These are phyloP conservation scores for Onygenales sp. DNA, from an alignment of 2,329 filamentous ascomycete genomes.

Conservation along the genomic window DNA sequence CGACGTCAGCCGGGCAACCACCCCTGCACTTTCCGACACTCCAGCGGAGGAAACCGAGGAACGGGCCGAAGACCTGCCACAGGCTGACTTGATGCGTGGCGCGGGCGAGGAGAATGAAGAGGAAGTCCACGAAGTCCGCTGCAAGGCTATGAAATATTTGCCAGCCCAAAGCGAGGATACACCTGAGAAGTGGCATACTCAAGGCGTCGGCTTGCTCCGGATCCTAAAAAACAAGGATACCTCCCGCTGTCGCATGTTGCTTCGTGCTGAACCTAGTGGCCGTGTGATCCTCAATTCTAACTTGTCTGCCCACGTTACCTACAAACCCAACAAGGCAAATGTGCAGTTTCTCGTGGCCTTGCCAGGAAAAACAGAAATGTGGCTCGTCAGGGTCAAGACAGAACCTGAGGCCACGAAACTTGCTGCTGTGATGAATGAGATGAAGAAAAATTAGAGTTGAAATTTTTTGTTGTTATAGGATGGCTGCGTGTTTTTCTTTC, in stretches of 20 bases:
- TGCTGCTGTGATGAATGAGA: constrained; percentile 33
- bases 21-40: constrained; percentile 36
- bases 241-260: constrained; percentile 55
- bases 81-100: constrained; percentile 59
- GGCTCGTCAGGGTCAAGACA: constrained; percentile 62
- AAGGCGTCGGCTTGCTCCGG: constrained; percentile 63
- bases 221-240: constrained; percentile 65
- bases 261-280: constrained; percentile 67
- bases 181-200: constrained; percentile 50
- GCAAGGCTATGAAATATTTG: constrained; percentile 57
- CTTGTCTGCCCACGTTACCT: constrained; percentile 52
- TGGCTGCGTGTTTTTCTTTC: not conserved
- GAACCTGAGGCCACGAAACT: constrained; percentile 42
- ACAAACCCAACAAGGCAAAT: constrained; percentile 46
- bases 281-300: constrained; percentile 63
- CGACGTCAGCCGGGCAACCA: constrained; percentile 34
- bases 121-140: constrained; percentile 58
- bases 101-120: constrained; percentile 65
- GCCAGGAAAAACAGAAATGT: constrained; percentile 56
- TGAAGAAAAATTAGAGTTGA: constrained; percentile 32
- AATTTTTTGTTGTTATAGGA: constrained; percentile 1
- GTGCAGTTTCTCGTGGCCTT: constrained; percentile 39
- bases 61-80: constrained; percentile 52
- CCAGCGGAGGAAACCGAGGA: constrained; percentile 34
- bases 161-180: constrained; percentile 16